Base-by-base conservation (phyloP, 352 stramenopile genomes). In the Pythium dissimile region DNA sequence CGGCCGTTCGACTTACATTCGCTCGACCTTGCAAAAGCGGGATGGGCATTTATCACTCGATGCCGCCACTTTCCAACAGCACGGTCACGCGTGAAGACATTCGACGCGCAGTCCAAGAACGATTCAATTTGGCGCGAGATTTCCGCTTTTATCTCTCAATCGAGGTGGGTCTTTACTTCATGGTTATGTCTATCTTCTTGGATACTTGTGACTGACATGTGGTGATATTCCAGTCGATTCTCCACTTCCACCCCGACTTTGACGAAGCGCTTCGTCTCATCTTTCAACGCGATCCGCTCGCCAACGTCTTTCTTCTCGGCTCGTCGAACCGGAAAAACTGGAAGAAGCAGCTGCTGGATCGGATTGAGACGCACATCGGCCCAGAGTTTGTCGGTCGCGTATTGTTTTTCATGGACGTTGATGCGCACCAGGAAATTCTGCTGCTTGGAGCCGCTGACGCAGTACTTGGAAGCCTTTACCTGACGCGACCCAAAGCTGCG, bases 161-260 rank as follows among this genome's bases (percentile, higher is more conserved):
- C 24, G 77, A 86, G 70, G 80, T 90, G 53, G 16, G 66, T 73
- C 20, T 42, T 20, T 2, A 38, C 21, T 26, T 15, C 3, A 35
- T 5, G 24, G 23, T 9, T 43, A 6, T 9, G 21, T 45, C 38
- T 21, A 21, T 9, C 38, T 10, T 44, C 38, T 44, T 6, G 26
- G 6, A 12, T 41, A 8, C n/a, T 12, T 39, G 13, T 5, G 15
- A 31, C 7, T 31, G 9, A 24, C 23, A 26, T 42, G 18, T 41
- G 21, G 8, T 62, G 18, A n/a, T 44, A 5, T 18, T 38, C 21
- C 58, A 92, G 83, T 84, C 77, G 1, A 77, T 93, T 39, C 67
- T 87, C n/a, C 66, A 86, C 43, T 71, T 89, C 24, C 83, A 93
- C 28, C 75, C 80, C 0, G 80, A 93, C 57, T 91, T 91, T 55